These are phyloP conservation scores for Xylariaceae sp. DNA, from an alignment of 2,329 filamentous ascomycete genomes.

Conservation along the genomic window DNA sequence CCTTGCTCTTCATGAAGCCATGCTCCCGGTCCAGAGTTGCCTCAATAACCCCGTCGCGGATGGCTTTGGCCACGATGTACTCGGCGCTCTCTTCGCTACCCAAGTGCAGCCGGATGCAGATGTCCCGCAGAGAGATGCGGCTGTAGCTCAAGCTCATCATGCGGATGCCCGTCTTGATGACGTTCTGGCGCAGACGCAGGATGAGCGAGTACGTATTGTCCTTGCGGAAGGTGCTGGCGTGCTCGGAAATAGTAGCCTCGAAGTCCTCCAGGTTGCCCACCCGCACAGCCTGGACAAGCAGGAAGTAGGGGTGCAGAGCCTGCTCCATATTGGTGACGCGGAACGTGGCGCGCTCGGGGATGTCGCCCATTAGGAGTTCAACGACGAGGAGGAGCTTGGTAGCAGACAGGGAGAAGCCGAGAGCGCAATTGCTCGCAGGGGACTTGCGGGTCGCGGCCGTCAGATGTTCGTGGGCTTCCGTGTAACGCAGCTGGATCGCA, in stretches of 20 bases:
- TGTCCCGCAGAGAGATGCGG: slow-evolving; percentile 91
- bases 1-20: slow-evolving; percentile 98
- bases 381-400: slow-evolving; percentile 96
- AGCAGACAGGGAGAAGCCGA: slow-evolving; percentile 91
- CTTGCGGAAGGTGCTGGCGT: slow-evolving; percentile 78
- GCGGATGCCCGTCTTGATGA: slow-evolving; percentile 97
- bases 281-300: slow-evolving; percentile 88
- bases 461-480: slow-evolving; percentile 90
- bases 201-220: slow-evolving; percentile 96
- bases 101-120: slow-evolving; percentile 88
- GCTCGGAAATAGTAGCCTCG: slow-evolving; percentile 72
- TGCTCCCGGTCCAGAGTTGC: slow-evolving; percentile 88
- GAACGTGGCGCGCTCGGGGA: slow-evolving; percentile 91
- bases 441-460: slow-evolving; percentile 92
- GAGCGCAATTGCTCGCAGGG: slow-evolving; percentile 78
- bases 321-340: slow-evolving; percentile 80
- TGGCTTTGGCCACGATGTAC: slow-evolving; percentile 98
- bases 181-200: slow-evolving; percentile 89
- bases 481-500: slow-evolving; percentile 93
- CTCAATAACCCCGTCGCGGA: slow-evolving; percentile 94
- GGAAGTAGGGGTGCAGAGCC: slow-evolving; percentile 84
- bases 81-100: slow-evolving; percentile 96
- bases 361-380: slow-evolving; percentile 96
- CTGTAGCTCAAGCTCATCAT: slow-evolving; percentile 99
- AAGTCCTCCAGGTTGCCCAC: slow-evolving; percentile 96